A percentile compares a stretch with the other conserved stretches of the same genome.
These are phyloP conservation scores for Phytomonas francai DNA, from an alignment of 208 protist species.

Conservation along the genomic window DNA sequence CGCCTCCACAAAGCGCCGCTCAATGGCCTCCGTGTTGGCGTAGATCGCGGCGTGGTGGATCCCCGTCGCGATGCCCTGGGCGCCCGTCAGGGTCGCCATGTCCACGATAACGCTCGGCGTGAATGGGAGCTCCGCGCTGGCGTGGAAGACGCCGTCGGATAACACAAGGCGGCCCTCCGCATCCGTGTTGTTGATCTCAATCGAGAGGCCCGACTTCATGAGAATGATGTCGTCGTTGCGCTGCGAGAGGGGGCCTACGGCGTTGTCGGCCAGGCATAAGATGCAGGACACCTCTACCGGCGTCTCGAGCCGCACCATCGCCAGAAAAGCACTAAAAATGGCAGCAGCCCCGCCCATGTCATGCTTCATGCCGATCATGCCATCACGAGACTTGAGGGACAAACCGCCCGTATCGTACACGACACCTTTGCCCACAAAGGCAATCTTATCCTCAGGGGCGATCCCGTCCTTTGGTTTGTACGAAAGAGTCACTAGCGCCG, in stretches of 20 bases:
- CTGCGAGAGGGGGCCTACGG: constrained; percentile 61
- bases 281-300: constrained; percentile 40
- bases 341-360: constrained; percentile 89
- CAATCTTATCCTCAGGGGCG: constrained; percentile 45
- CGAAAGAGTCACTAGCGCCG: constrained; percentile 68
- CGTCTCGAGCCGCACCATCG: constrained; percentile 30
- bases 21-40: constrained; percentile 58
- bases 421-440: constrained; percentile 89
- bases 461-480: constrained; percentile 55
- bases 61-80: constrained; percentile 81
- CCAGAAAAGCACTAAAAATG: constrained; percentile 74
- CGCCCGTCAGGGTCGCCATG: constrained; percentile 90
- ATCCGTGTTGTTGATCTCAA: constrained; percentile 92
- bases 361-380: constrained; percentile 89
- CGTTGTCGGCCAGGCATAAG: constrained; percentile 88
- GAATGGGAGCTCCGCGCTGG: constrained; percentile 58
- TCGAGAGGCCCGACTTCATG: constrained; percentile 80
- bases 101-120: constrained; percentile 81
- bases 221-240: constrained; percentile 86
- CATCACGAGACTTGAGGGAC: constrained; percentile 56
- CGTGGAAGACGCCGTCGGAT: constrained; percentile 86
- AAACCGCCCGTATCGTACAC: constrained; percentile 91
- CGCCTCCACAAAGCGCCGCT: constrained; percentile 37
- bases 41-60: constrained; percentile 74
- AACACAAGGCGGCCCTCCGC: constrained; percentile 90